Evolutionary conservation across 2,329 filamentous ascomycete genomes (phyloP).

Genomic region (Fusarium sulawesiense): DNA sequence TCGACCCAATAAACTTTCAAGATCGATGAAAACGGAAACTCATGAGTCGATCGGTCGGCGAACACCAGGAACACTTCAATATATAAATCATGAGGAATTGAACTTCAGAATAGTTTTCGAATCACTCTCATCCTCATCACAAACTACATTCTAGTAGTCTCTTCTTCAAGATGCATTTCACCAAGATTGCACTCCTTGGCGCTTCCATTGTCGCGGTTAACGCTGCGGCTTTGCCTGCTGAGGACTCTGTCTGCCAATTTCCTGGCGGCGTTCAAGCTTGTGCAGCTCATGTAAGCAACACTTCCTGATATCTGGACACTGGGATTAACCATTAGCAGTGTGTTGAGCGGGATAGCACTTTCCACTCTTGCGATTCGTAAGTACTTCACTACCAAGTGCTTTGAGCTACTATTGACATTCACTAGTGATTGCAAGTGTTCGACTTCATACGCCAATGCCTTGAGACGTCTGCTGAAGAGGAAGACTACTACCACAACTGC

Average conservation of each 20-base stretch:
- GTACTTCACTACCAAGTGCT: not conserved
- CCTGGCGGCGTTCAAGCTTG: slow-evolving; percentile 3
- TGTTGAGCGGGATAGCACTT: not conserved
- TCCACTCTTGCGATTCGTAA: slow-evolving; percentile 14
- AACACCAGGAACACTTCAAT: not conserved
- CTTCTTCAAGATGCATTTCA: slow-evolving; percentile 7
- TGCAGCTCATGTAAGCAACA: not conserved
- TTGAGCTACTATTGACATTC: not conserved
- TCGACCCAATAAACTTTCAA: not conserved
- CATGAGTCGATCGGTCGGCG: not conserved
- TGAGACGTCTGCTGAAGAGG: slow-evolving; percentile 6
- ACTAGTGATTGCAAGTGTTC: slow-evolving; percentile 15
- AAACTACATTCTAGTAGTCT: not conserved
- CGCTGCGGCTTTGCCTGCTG: slow-evolving; percentile 10
- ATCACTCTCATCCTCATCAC: not conserved
- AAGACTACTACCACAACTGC: not conserved
- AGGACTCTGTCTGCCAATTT: not conserved
- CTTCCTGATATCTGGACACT: too few species aligned
- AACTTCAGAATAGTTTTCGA: not conserved
- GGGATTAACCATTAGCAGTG: not conserved
- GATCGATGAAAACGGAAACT: slow-evolving; percentile 1
- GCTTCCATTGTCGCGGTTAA: slow-evolving; percentile 9
- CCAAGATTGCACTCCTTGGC: slow-evolving; percentile 12
- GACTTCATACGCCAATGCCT: not conserved
- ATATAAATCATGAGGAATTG: slow-evolving; percentile 5